Base-by-base conservation (phyloP, 2,329 filamentous ascomycete species). In the Graphilbum sp. region DNA sequence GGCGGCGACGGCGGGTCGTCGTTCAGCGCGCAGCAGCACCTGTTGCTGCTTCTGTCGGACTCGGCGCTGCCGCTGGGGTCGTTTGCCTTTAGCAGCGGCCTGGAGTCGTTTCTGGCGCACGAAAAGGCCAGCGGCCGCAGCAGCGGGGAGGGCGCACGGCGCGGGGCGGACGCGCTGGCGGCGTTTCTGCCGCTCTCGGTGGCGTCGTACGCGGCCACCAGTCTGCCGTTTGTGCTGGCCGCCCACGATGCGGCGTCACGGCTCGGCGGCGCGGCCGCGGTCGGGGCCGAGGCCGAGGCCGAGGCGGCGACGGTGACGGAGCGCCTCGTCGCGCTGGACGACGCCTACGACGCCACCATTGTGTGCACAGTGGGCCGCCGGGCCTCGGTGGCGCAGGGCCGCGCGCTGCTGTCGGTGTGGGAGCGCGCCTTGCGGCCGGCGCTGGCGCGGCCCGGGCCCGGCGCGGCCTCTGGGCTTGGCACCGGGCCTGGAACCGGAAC, bases 51-150 rank as follows among this genome's bases (percentile, higher is more conserved):
- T 4, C 74, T 88, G 35, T 74, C 83, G 35, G 83, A 90, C 62
- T 87, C 83, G 2, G 80, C 81, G 13, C 71, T 90, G 3, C 83
- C 83, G 1, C 66, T 90, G 0, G 83, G 83, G 41, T 84, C 82
- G n/a, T 90, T 90, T 59, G 83, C 83, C 50, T 90, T 88, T 62
- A 83, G 76, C 62, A 80, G 74, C 47, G 82, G 82, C 3, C 69
- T 90, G 15, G 83, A 90, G 59, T 88, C 82, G 31, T 88, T 79
- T 55, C 72, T 87, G 16, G 77, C 79, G 4, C 83, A 90, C 61
- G 64, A 27, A 40, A 45, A 37, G 34, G 17, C 27, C 13, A n/a
- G 23, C 13, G 20, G 19, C 7, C 8, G 17, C 17, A 32, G 17
- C 31, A 34, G 13, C 20, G 13, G n/a, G n/a, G n/a, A n/a, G n/a